A percentile compares a stretch with the other conserved stretches of the same genome.
phyloP scores from a whole-genome alignment of 108 stramenopile species.

The Halocafeteria seosinensis region DNA sequence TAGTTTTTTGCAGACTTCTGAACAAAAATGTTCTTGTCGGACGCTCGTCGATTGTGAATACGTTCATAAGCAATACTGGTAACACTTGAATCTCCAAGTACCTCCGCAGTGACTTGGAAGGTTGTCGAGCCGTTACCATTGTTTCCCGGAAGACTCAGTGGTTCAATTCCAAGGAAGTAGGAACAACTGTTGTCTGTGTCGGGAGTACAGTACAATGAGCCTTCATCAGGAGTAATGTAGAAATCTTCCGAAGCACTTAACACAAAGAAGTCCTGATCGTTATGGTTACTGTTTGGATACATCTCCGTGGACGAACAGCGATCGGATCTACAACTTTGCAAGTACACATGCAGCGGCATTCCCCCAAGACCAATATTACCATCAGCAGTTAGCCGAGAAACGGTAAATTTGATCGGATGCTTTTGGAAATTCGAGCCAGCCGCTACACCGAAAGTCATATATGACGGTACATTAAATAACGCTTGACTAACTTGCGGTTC shows the following conservation, averaged over 20 bases:
- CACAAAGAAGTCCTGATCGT: not conserved
- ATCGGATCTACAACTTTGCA: not conserved
- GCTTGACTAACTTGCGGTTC: not conserved
- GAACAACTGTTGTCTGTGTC: not conserved
- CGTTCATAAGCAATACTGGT: not conserved
- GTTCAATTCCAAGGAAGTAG: not conserved
- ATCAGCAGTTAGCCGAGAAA: not conserved
- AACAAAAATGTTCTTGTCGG: too few species aligned
- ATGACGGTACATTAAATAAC: not conserved
- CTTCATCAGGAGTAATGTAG: not conserved
- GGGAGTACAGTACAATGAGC: not conserved
- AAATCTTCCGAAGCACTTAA: not conserved
- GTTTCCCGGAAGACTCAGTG: not conserved
- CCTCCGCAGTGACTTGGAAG: not conserved
- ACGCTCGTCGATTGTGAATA: too few species aligned
- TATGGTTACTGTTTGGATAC: not conserved
- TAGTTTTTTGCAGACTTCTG: not conserved
- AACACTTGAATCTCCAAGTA: not conserved
- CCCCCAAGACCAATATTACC: too few species aligned
- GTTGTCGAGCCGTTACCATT: not conserved
- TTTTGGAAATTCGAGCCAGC: too few species aligned
- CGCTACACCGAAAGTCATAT: not conserved
- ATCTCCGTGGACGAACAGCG: not conserved
- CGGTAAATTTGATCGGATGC: not conserved
- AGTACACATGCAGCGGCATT: not conserved